These are phyloP conservation scores for Candolleomyces eurysporus DNA, from an alignment of 768 basidiomycete genomes.

Conservation along the genomic window DNA sequence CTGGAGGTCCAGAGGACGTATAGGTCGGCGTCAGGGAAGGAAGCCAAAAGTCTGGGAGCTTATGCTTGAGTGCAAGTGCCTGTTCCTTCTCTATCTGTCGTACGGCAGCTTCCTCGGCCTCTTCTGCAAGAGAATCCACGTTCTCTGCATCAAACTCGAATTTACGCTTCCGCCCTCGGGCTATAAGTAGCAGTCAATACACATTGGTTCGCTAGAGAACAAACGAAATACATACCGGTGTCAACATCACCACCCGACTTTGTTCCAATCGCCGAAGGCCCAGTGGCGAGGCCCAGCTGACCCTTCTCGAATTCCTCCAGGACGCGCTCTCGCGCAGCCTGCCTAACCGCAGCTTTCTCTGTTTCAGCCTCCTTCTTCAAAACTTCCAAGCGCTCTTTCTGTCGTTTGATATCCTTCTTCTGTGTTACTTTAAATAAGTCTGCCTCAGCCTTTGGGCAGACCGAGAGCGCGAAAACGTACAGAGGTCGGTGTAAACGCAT, in stretches of 20 bases:
- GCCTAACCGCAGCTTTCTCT: slow-evolving; percentile 65
- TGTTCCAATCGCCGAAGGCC: slow-evolving; percentile 34
- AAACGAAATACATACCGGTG: slow-evolving; percentile 22
- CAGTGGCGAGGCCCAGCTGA: slow-evolving; percentile 67
- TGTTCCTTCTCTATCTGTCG: slow-evolving; percentile 82
- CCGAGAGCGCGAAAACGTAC: slow-evolving; percentile 39
- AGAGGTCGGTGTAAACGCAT: slow-evolving; percentile 83
- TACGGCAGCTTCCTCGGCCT: slow-evolving; percentile 88
- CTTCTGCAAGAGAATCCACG: slow-evolving; percentile 67
- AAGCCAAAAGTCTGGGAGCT: slow-evolving; percentile 97
- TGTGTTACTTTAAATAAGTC: slow-evolving; percentile 59
- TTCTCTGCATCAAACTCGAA: slow-evolving; percentile 76
- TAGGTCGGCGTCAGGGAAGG: slow-evolving; percentile 89
- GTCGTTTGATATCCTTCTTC: slow-evolving; percentile 91
- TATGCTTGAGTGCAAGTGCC: slow-evolving; percentile 78
- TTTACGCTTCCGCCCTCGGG: slow-evolving; percentile 74
- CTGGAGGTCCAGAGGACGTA: slow-evolving; percentile 56
- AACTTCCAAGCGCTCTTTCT: slow-evolving; percentile 74
- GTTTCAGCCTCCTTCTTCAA: slow-evolving; percentile 79
- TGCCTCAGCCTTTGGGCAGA: slow-evolving; percentile 7
- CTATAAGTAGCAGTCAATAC: slow-evolving; percentile 23
- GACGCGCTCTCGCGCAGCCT: slow-evolving; percentile 85
- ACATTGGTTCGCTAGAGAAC: not conserved
- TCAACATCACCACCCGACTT: slow-evolving; percentile 38
- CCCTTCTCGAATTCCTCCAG: slow-evolving; percentile 86